phyloP scores from a whole-genome alignment of 2,329 filamentous ascomycete species.

The Gyromitra esculenta region DNA sequence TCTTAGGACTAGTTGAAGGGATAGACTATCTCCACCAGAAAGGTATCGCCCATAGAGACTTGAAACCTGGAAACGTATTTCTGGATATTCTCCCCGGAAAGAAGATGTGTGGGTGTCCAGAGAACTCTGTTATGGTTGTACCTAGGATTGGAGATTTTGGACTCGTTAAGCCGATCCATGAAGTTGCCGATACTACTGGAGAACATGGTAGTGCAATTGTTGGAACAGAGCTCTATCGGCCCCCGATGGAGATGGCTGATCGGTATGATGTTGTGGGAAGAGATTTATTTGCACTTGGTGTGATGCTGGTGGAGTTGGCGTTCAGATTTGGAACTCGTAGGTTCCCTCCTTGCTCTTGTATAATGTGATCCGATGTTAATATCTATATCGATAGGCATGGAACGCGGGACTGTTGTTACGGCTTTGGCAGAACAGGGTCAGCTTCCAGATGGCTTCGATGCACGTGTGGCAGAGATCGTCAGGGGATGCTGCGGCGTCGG shows the following conservation, averaged over 20 bases:
- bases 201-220: slow-evolving; percentile 60
- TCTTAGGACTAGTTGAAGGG: slow-evolving; percentile 70
- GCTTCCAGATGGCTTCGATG: slow-evolving; percentile 32
- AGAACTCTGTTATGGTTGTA: slow-evolving; percentile 60
- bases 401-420: slow-evolving; percentile 31
- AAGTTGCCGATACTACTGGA: slow-evolving; percentile 64
- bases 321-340: slow-evolving; percentile 65
- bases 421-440: slow-evolving; percentile 15
- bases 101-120: slow-evolving; percentile 60
- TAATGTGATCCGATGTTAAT: not conserved
- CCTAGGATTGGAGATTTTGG: slow-evolving; percentile 76
- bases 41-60: slow-evolving; percentile 72
- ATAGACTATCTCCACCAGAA: slow-evolving; percentile 72
- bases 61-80: slow-evolving; percentile 76
- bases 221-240: slow-evolving; percentile 71
- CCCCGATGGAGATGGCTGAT: slow-evolving; percentile 59
- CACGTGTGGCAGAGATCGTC: slow-evolving; percentile 29
- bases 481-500: slow-evolving; percentile 41
- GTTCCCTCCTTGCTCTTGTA: not conserved
- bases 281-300: slow-evolving; percentile 71
- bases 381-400: slow-evolving; percentile 38
- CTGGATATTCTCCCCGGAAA: slow-evolving; percentile 63
- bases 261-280: slow-evolving; percentile 58
- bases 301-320: slow-evolving; percentile 71
- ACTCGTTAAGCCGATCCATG: slow-evolving; percentile 62